Conservation (phyloP, 2,329 filamentous ascomycete genomes). For the Pyricularia sp. region DNA sequence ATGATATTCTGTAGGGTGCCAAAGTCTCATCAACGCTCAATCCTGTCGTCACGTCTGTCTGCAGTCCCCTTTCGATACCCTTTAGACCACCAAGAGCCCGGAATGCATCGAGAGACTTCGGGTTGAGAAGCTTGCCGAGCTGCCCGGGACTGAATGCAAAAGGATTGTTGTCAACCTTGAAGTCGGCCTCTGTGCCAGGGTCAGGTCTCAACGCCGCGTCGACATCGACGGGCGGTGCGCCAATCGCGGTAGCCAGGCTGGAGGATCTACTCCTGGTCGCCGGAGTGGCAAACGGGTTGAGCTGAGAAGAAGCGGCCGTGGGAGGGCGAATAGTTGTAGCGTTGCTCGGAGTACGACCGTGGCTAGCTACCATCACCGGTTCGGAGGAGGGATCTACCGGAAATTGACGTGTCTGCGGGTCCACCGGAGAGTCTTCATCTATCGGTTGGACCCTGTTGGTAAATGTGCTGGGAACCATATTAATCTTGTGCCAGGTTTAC, state of each 20-base stretch:
- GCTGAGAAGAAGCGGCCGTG: constrained; percentile 7
- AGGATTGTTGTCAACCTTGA: constrained; percentile 55
- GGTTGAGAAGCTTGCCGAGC: constrained; percentile 68
- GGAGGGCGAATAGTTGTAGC: background rate
- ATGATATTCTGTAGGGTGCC: constrained; percentile 1
- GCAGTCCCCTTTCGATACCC: constrained; percentile 65
- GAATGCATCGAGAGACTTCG: constrained; percentile 68
- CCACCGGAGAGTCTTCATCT: background rate
- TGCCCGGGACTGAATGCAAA: constrained; percentile 69
- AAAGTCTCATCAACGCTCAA: constrained; percentile 60
- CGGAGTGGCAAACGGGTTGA: constrained; percentile 9
- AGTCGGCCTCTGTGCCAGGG: constrained; percentile 62
- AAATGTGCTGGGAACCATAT: constrained; percentile 59
- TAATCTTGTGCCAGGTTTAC: too few relatives aligned
- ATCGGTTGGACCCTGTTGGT: constrained; percentile 19
- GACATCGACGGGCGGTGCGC: constrained; percentile 9
- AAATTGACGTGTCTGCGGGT: background rate
- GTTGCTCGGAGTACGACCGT: constrained; percentile 1
- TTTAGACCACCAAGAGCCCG: constrained; percentile 64
- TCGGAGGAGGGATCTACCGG: background rate
- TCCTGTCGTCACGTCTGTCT: constrained; percentile 54
- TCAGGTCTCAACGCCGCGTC: constrained; percentile 59
- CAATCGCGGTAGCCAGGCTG: background rate
- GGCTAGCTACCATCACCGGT: background rate
- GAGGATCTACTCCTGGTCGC: background rate